Percentiles rank a stretch among this genome's conserved stretches.
Evolutionary conservation across 148 eudicot genomes (phyloP).

Genomic region (Camellia sinensis): DNA sequence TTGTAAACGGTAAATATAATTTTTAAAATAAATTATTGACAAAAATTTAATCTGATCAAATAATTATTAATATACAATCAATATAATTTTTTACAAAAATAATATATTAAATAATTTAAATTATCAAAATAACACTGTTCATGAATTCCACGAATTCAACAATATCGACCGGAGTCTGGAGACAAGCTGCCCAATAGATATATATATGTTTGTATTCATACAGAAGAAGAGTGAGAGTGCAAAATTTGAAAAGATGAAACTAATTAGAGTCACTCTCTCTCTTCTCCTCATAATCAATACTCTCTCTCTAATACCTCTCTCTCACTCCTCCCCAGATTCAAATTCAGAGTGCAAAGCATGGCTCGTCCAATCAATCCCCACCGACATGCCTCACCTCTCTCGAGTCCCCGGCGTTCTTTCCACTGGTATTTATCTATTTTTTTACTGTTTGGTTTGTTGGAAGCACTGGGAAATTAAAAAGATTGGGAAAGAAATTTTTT

Average conservation of each 20-base stretch:
- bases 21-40: no score
- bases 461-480: not conserved
- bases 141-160: no score
- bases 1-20: no score
- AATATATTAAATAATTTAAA: no score
- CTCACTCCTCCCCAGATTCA: slow-evolving; percentile 22
- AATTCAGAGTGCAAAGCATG: slow-evolving; percentile 67
- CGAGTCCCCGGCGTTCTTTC: slow-evolving; percentile 80
- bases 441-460: slow-evolving; percentile 8
- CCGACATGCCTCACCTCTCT: slow-evolving; percentile 73
- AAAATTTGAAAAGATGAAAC: slow-evolving; percentile 4
- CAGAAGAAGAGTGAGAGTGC: not conserved
- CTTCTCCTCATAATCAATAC: not conserved
- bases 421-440: slow-evolving; percentile 46
- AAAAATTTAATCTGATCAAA: no score
- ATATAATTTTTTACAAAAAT: no score
- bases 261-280: not conserved
- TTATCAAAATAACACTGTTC: no score
- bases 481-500: not conserved
- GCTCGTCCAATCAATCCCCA: slow-evolving; percentile 90
- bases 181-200: no score
- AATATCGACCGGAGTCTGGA: no score
- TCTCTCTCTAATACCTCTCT: slow-evolving; percentile 9
- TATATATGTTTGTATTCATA: no score
- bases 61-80: no score